Evolutionary conservation across 176 grass and related monocot genomes (phyloP).

Genomic region (Rhynchospora pubera): DNA sequence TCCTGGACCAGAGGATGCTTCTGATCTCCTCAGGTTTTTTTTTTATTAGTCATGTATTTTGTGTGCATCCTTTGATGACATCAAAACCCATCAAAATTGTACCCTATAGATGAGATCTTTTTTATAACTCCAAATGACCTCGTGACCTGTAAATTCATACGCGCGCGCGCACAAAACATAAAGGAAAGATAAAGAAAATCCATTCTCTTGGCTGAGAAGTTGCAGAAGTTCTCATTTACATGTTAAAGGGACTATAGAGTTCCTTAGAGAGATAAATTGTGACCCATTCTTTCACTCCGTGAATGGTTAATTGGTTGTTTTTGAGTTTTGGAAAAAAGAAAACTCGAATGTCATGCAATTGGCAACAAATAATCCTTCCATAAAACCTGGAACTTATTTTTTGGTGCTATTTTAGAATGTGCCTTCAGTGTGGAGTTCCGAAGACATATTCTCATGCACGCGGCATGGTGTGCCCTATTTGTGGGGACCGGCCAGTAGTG

Average conservation of each 20-base stretch:
- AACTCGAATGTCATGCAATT: background rate
- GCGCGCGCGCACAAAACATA: background rate
- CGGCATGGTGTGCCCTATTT: constrained; percentile 75
- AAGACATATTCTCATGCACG: constrained; percentile 70
- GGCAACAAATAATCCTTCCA: background rate
- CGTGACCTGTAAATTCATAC: background rate
- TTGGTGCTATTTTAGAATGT: constrained; percentile 42
- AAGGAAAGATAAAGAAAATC: background rate
- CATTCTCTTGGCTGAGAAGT: background rate
- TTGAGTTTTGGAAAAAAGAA: too few species aligned
- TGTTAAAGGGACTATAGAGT: background rate
- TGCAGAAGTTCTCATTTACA: background rate
- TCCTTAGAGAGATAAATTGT: background rate
- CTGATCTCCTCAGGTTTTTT: constrained; percentile 84
- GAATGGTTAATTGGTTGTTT: background rate
- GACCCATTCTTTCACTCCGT: background rate
- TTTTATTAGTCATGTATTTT: background rate
- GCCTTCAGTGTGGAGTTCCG: constrained; percentile 80
- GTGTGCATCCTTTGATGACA: background rate
- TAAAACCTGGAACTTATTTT: background rate
- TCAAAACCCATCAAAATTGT: background rate
- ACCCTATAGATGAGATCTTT: background rate
- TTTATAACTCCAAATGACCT: background rate
- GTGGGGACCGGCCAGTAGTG: constrained; percentile 42
- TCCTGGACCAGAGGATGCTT: constrained; percentile 80